Percentiles rank a stretch among this genome's conserved stretches.
These are phyloP conservation scores for Terfezia boudieri DNA, from an alignment of 495 filamentous ascomycete species.

Conservation along the genomic window DNA sequence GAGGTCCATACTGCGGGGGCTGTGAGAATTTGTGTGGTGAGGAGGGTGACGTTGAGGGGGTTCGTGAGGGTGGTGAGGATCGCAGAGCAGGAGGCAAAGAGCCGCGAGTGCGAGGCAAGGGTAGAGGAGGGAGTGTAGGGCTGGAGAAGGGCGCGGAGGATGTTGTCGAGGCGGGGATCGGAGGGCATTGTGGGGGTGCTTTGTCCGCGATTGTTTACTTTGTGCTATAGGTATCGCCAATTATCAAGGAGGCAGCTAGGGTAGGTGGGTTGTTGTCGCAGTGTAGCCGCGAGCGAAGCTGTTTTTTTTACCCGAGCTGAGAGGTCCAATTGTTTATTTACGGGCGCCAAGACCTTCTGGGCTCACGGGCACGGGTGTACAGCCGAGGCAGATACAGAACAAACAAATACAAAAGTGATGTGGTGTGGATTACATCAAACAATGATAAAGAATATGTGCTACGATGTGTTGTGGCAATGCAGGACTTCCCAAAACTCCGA, in stretches of 20 bases:
- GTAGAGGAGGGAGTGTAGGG: slow-evolving; percentile 1
- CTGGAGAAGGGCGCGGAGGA: slow-evolving; percentile 17
- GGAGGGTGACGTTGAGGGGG: slow-evolving; percentile 69
- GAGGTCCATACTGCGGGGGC: slow-evolving; percentile 72
- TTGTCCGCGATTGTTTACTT: background rate
- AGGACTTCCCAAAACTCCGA: background rate
- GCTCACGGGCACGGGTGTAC: too few relatives aligned
- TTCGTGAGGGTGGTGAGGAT: slow-evolving; percentile 69
- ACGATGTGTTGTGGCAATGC: background rate
- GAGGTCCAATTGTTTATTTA: background rate
- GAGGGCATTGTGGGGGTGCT: slow-evolving; percentile 17
- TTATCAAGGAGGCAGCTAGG: too few relatives aligned
- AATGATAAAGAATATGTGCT: too few relatives aligned
- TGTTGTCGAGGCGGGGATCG: slow-evolving; percentile 17
- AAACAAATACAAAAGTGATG: too few relatives aligned
- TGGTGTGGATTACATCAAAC: too few relatives aligned
- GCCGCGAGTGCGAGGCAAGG: slow-evolving; percentile 22
- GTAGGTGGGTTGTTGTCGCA: background rate
- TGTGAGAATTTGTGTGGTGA: slow-evolving; percentile 72
- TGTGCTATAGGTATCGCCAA: background rate
- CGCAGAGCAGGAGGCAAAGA: slow-evolving; percentile 60
- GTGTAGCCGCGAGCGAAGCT: background rate
- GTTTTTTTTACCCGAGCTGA: too few relatives aligned
- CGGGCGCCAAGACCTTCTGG: too few relatives aligned
- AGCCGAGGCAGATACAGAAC: too few relatives aligned